Conservation (phyloP, 305 asterid genomes). For the Striga hermonthica region DNA sequence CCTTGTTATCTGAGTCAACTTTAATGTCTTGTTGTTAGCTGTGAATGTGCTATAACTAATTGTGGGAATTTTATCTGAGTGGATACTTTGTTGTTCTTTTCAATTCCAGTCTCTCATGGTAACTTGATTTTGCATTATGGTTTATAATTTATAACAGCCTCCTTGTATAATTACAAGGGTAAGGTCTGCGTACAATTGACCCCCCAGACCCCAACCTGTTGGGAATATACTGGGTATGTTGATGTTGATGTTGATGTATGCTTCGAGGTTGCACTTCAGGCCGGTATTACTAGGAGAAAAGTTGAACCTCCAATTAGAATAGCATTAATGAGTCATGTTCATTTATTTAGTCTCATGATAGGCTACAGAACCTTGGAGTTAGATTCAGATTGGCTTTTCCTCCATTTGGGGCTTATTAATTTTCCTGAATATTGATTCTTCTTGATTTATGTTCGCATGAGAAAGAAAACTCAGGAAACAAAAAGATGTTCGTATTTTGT, state of each 20-base stretch:
- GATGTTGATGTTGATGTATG: too few species aligned
- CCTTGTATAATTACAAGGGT: too few species aligned
- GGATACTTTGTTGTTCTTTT: conserved; percentile 4
- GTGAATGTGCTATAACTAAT: conserved; percentile 20
- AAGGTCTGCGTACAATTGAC: too few species aligned
- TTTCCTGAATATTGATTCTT: not conserved
- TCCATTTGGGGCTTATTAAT: conserved; percentile 25
- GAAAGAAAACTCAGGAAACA: conserved; percentile 13
- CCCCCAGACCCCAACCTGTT: too few species aligned
- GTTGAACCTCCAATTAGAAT: too few species aligned
- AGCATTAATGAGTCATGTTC: too few species aligned
- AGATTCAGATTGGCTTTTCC: conserved; percentile 14
- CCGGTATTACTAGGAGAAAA: not conserved
- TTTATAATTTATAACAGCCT: too few species aligned
- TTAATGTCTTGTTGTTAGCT: not conserved
- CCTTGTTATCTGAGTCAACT: not conserved
- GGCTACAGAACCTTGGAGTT: conserved; percentile 1
- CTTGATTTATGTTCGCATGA: conserved; percentile 8
- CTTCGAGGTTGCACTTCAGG: conserved; percentile 3
- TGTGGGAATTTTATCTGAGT: conserved; percentile 10
- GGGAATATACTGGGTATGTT: too few species aligned
- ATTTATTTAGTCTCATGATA: too few species aligned
- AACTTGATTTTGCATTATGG: not conserved
- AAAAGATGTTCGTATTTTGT: conserved; percentile 3
- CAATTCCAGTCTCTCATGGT: conserved; percentile 18